Percentiles rank a stretch among this genome's conserved stretches.
phyloP scores from a whole-genome alignment of 2,329 filamentous ascomycete species.

The Chaetomiaceae sp. region DNA sequence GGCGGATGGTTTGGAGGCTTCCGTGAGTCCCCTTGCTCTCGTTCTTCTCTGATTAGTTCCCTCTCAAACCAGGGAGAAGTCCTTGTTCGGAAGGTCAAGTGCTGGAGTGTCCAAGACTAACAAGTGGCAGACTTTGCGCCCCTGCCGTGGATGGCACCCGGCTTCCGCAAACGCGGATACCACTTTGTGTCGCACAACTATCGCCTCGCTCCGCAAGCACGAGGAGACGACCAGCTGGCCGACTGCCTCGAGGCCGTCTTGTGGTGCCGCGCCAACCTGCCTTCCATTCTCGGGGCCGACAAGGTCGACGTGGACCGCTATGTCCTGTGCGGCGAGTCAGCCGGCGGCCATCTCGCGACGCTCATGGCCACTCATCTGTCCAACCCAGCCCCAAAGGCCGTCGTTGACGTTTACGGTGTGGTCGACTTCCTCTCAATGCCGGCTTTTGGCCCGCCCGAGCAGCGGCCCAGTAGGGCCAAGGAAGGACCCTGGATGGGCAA shows the following conservation, averaged over 20 bases:
- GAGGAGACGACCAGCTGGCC: constrained; percentile 21
- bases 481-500: constrained; percentile 17
- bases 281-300: constrained; percentile 16
- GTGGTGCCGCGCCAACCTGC: constrained; percentile 21
- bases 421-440: constrained; percentile 19
- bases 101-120: too few relatives aligned
- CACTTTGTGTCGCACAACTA: constrained; percentile 27
- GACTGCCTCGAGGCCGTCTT: constrained; percentile 21
- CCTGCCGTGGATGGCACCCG: constrained; percentile 21
- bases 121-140: constrained; percentile 18
- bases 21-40: constrained; percentile 11
- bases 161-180: constrained; percentile 21
- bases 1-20: constrained; percentile 24
- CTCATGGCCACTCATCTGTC: constrained; percentile 17
- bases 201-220: constrained; percentile 24
- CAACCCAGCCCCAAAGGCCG: constrained; percentile 11
- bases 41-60: background rate
- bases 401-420: constrained; percentile 23
- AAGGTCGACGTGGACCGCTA: constrained; percentile 24
- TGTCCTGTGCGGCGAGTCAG: constrained; percentile 24
- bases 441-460: background rate
- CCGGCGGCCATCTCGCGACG: constrained; percentile 23
- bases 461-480: background rate
- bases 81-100: too few relatives aligned
- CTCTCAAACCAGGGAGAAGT: too few relatives aligned